Conservation (phyloP, 768 basidiomycete genomes). For the Lentinula boryana region DNA sequence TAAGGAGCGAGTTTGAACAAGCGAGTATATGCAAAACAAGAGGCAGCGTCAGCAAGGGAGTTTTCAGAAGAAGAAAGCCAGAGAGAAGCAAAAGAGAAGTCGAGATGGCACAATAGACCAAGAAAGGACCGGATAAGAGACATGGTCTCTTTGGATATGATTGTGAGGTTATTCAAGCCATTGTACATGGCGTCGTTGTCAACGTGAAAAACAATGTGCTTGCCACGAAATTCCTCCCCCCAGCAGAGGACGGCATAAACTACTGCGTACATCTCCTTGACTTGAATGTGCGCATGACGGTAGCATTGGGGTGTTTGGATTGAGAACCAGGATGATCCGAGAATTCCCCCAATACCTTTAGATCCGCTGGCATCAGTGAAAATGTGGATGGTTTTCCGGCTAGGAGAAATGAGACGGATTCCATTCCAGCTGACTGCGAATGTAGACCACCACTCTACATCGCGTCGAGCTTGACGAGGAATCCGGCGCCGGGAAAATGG, state of each 20-base stretch:
- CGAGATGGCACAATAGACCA: not conserved
- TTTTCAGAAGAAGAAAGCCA: conserved; percentile 3
- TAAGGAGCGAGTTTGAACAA: conserved; percentile 3
- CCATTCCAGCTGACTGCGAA: conserved; percentile 5
- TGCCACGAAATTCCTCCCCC: no score
- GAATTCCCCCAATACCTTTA: not conserved
- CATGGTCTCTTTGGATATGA: conserved; percentile 1
- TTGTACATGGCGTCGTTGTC: no score
- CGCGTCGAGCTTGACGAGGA: not conserved
- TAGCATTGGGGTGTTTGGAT: not conserved
- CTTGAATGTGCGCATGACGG: not conserved
- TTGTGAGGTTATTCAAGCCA: not conserved
- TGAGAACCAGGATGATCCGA: not conserved
- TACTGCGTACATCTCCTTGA: no score
- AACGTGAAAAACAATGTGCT: no score
- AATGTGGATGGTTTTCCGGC: not conserved
- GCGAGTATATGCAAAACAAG: conserved; percentile 8
- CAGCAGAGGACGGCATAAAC: no score
- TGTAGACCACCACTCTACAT: no score
- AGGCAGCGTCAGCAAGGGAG: not conserved
- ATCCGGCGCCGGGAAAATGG: not conserved
- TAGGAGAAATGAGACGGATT: not conserved
- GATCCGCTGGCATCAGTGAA: not conserved
- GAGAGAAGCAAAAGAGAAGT: conserved; percentile 6
- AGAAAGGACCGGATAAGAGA: not conserved